These are phyloP conservation scores for Backusella liffmaniae DNA, from an alignment of 192 early-diverging fungal species.

Conservation along the genomic window DNA sequence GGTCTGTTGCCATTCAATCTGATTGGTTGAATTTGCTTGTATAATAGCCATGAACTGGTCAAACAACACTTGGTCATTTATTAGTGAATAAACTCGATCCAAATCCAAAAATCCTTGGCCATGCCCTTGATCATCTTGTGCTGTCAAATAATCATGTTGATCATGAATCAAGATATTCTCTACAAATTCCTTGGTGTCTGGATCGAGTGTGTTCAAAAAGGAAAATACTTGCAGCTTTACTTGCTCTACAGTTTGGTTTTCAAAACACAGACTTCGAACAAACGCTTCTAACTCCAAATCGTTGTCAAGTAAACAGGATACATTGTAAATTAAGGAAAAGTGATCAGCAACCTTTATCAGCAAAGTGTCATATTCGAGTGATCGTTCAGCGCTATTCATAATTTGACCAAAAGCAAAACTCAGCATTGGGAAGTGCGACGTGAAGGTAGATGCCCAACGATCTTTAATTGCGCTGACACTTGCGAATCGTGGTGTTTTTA, in stretches of 20 bases:
- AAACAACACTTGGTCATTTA: not conserved
- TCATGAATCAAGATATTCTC: not conserved
- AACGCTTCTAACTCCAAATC: not conserved
- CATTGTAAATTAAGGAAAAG: not conserved
- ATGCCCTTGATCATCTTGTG: not conserved
- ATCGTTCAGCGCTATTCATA: not conserved
- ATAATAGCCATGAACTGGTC: slow-evolving; percentile 16
- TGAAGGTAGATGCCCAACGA: not conserved
- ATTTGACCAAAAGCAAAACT: not conserved
- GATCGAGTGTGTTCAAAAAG: not conserved
- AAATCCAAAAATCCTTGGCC: slow-evolving; percentile 1
- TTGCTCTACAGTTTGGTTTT: not conserved
- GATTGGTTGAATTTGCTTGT: not conserved
- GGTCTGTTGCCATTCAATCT: not conserved
- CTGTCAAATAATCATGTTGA: not conserved
- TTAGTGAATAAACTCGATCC: not conserved
- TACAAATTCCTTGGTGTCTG: slow-evolving; percentile 4
- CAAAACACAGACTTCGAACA: slow-evolving; percentile 2
- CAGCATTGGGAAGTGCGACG: not conserved
- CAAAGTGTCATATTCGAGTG: not conserved
- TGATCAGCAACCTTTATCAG: not conserved
- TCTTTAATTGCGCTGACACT: not conserved
- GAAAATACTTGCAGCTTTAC: not conserved
- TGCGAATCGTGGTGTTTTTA: slow-evolving; percentile 6
- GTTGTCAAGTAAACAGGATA: slow-evolving; percentile 4